A percentile compares a stretch with the other conserved stretches of the same genome.
Conservation (phyloP, 2,329 filamentous ascomycete species). For the Truncatella angustata region DNA sequence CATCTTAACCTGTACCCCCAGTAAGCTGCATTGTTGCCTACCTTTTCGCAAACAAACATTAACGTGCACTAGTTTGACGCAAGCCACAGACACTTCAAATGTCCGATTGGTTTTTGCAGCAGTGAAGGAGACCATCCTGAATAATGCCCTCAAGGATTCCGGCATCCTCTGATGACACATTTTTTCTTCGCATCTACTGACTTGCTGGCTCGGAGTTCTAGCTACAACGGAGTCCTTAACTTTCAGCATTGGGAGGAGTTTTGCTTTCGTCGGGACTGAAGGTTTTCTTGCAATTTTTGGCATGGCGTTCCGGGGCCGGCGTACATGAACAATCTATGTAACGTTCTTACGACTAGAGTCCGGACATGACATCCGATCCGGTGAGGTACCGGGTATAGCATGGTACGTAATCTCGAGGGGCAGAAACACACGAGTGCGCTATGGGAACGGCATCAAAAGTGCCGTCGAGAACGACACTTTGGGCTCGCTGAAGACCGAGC, state of each 20-base stretch:
- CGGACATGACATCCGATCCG: background rate
- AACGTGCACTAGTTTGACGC: conserved; percentile 68
- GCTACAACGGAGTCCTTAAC: conserved; percentile 8
- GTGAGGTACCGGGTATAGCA: background rate
- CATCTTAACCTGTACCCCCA: conserved; percentile 97
- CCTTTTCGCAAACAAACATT: background rate
- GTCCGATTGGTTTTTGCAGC: conserved; percentile 97
- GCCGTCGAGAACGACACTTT: too few relatives aligned
- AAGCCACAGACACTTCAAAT: conserved; percentile 98
- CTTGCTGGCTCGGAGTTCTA: conserved; percentile 11
- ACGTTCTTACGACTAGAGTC: conserved; percentile 20
- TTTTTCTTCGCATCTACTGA: conserved; percentile 12
- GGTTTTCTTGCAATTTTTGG: conserved; percentile 18
- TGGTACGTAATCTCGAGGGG: background rate
- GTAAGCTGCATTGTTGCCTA: conserved; percentile 54
- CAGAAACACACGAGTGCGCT: background rate
- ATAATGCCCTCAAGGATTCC: conserved; percentile 97
- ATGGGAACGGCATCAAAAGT: background rate
- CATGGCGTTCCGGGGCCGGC: conserved; percentile 28
- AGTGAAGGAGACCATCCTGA: conserved; percentile 97
- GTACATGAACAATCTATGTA: conserved; percentile 18
- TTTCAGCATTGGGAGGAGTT: conserved; percentile 15
- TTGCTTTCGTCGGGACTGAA: conserved; percentile 3
- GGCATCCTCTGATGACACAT: conserved; percentile 72
- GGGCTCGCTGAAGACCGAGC: too few relatives aligned